Percentiles rank a stretch among this genome's conserved stretches.
phyloP scores from a whole-genome alignment of 2,329 filamentous ascomycete genomes.

The Cladosporium sp. region DNA sequence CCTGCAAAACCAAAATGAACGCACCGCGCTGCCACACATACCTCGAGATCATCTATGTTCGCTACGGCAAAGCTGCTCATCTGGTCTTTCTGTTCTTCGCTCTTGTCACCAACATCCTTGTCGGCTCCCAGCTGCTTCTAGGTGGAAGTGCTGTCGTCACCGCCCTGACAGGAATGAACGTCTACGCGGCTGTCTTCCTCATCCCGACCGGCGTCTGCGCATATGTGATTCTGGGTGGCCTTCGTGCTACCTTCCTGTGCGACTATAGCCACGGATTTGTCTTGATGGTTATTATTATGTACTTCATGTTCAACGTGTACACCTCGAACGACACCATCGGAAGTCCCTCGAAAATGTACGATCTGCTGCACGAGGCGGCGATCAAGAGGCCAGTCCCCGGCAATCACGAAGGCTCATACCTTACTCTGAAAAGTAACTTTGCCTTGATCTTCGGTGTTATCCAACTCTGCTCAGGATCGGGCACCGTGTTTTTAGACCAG shows the following conservation, averaged over 20 bases:
- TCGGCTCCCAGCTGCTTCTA: conserved; percentile 47
- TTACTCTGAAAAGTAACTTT: conserved; percentile 38
- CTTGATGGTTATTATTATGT: conserved; percentile 48
- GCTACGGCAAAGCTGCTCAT: conserved; percentile 34
- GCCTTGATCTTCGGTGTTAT: conserved; percentile 48
- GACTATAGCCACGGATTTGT: conserved; percentile 46
- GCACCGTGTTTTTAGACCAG: conserved; percentile 46
- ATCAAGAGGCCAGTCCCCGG: conserved; percentile 41
- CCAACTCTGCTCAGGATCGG: conserved; percentile 41
- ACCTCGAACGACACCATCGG: conserved; percentile 44
- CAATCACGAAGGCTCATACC: conserved; percentile 45
- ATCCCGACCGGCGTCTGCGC: conserved; percentile 44
- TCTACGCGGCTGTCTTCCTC: conserved; percentile 49
- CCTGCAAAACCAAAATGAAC: conserved; percentile 43
- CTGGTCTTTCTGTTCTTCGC: conserved; percentile 30
- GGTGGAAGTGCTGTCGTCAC: conserved; percentile 51
- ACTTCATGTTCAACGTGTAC: conserved; percentile 48
- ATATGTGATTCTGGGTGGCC: conserved; percentile 42
- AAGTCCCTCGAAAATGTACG: conserved; percentile 43
- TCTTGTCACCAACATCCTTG: conserved; percentile 47
- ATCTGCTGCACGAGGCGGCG: conserved; percentile 43
- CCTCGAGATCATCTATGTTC: conserved; percentile 43
- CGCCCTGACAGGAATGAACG: conserved; percentile 47
- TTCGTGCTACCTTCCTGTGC: conserved; percentile 47
- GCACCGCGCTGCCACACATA: conserved; percentile 40